Evolutionary conservation across 495 filamentous ascomycete species (phyloP).

Genomic region (Trypethelium eluteriae): DNA sequence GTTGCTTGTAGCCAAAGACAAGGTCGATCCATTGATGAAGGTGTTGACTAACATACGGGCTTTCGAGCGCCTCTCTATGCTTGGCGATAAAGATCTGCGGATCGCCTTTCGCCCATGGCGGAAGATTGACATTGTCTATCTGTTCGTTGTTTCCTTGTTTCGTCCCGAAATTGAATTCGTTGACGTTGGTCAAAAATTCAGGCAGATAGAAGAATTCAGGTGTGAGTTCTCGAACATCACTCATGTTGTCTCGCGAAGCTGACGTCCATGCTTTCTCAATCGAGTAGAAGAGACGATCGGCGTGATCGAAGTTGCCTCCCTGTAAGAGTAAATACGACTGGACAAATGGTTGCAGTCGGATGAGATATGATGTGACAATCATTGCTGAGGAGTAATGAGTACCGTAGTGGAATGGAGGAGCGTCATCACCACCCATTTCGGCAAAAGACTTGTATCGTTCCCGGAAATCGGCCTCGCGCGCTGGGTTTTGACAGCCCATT

Average conservation of each 20-base stretch:
- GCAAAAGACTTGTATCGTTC: slow-evolving; percentile 81
- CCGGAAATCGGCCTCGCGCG: slow-evolving; percentile 66
- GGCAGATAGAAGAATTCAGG: slow-evolving; percentile 97
- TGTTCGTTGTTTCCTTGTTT: slow-evolving; percentile 69
- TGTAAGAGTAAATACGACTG: slow-evolving; percentile 95
- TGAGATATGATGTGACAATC: slow-evolving; percentile 95
- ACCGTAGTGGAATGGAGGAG: slow-evolving; percentile 88
- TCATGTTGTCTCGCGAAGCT: slow-evolving; percentile 80
- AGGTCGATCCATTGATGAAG: slow-evolving; percentile 95
- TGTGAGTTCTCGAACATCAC: slow-evolving; percentile 86
- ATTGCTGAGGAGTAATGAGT: slow-evolving; percentile 98
- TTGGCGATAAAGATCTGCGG: slow-evolving; percentile 93
- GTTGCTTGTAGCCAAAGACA: slow-evolving; percentile 90
- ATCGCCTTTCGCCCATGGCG: slow-evolving; percentile 95
- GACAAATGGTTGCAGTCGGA: slow-evolving; percentile 90
- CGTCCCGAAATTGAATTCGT: slow-evolving; percentile 84
- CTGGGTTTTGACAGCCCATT: slow-evolving; percentile 84
- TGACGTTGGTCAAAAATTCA: slow-evolving; percentile 85
- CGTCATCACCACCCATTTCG: slow-evolving; percentile 75
- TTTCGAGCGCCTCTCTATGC: slow-evolving; percentile 88
- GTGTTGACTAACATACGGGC: slow-evolving; percentile 82
- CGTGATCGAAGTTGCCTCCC: slow-evolving; percentile 92
- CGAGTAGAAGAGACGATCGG: slow-evolving; percentile 90
- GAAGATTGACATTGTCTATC: slow-evolving; percentile 77
- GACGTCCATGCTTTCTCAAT: slow-evolving; percentile 87